Evolutionary conservation across 2,329 filamentous ascomycete species (phyloP), one percentile per base, ranked within the genome.

Genomic region (Arachnopeziza araneosa): DNA sequence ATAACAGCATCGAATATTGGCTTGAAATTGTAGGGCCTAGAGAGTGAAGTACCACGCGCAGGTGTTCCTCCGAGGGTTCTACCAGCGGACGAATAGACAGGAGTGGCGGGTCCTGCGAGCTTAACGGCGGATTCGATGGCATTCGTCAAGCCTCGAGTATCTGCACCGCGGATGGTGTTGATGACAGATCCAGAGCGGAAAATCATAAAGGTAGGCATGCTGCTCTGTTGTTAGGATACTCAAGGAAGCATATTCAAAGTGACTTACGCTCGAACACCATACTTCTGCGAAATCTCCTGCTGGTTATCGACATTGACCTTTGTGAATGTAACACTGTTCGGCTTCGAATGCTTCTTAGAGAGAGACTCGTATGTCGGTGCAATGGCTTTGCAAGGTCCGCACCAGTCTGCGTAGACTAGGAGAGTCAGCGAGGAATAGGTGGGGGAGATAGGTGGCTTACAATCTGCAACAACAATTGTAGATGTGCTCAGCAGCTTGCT

Each of bases 371-470:
- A 98, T 60, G 90, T 84, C 22, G 93, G 93, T 55, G 90, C 90
- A 66, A 98, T 96, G 73, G 88, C 84, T 78, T 96, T 96, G 83
- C 93, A 97, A 71, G 93, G 92, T 59, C 88, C 89, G 75, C 92
- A 98, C 90, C 91, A 96, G 77, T 96, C 90, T 74, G 93, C 93
- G 72, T 95, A 96, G 81, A 97, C 91, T 96, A 68, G 49, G 14
- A 50, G 56, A 61, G 66, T 73, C 72, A 75, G 68, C 32, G 57
- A 66, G 66, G 54, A 60, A 61, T 55, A 64, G 60, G 51, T 50
- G 52, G 51, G 30, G 67, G 58, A 61, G 56, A 58, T 69, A 62
- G 66, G 54, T 55, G 61, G 78, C 86, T 76, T 83, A 96, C 92
- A 98, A 78, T 98, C 95, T 69, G 91, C 85, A 63, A 99, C 83